Evolutionary conservation across 768 basidiomycete genomes (phyloP), one percentile per base, ranked within the genome.

Genomic region (Leccinum barrowsii): DNA sequence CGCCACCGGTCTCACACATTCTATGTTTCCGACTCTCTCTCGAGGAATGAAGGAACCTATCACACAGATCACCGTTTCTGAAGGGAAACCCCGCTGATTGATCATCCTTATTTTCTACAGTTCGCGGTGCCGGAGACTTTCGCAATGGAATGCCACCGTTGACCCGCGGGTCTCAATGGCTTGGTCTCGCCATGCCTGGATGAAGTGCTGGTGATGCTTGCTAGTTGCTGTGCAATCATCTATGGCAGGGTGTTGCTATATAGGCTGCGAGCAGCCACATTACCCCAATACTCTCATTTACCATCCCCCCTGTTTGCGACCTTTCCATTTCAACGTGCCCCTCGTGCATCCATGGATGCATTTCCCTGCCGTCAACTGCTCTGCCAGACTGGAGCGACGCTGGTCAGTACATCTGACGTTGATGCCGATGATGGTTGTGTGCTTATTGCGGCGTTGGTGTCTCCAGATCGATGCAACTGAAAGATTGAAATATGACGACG

Each of bases 211-310:
- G 19, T 15, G 15, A 57, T 28, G 28, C 8, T 21, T 28, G 26
- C 8, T 21, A 1, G 10, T 52, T 64, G 55, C 67, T 69, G 65
- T 67, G 67, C 50, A 17, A 24, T 54, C 61, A 63, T 59, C 56
- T 49, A 59, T 63, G 30, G 12, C 56, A 7, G 52, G 54, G 15
- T 19, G 30, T 34, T 12, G 47, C 42, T 69, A 67, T 69, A 69
- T 69, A 69, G 34, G 32, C 54, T 54, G 63, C 57, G 47, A 47
- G 19, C 12, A 44, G 35, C 22, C 24, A 40, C 32, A 49, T 37
- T 30, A 19, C 44, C 13, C 26, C 13, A 51, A 30, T 56, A 54
- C 62, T 40, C 57, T 37, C 42, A 17, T 59, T 19, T 24, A 37
- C 24, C 57, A 53, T 49, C 50, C 48, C 55, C 35, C 37, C 30